These are phyloP conservation scores for Rhododendron griersonianum DNA, from an alignment of 148 eudicot genomes.

Conservation along the genomic window DNA sequence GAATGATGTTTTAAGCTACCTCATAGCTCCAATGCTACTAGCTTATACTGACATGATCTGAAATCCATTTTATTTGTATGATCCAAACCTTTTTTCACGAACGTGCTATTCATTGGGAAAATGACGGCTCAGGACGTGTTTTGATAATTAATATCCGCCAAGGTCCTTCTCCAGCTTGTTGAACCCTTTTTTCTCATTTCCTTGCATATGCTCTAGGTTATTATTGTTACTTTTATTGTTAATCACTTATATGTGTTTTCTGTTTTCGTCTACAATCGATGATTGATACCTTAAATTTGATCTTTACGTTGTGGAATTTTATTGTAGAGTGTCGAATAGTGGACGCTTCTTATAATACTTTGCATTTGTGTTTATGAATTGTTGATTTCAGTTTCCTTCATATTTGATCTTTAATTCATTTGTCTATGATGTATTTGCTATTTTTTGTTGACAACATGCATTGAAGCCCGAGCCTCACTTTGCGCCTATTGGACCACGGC, in stretches of 20 bases:
- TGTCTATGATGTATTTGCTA: neutral
- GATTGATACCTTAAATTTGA: neutral
- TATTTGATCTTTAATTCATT: neutral
- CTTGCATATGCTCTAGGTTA: neutral
- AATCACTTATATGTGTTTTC: neutral
- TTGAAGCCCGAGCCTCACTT: neutral
- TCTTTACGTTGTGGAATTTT: neutral
- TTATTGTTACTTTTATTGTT: neutral
- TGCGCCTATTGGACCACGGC: no score
- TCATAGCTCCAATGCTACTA: no score
- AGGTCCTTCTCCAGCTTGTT: neutral
- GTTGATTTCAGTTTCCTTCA: neutral
- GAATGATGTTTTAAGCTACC: no score
- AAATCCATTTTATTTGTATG: no score
- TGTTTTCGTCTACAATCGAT: neutral
- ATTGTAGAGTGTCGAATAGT: neutral
- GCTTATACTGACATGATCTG: no score
- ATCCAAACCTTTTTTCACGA: no score
- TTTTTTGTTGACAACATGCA: neutral
- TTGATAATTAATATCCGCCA: no score
- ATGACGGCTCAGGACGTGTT: no score
- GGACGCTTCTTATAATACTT: neutral
- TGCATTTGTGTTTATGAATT: neutral
- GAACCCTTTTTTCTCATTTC: neutral
- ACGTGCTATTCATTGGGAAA: no score